Base-by-base conservation (phyloP, 1,284 basidiomycete species). In the Bondarzewia mesenterica region DNA sequence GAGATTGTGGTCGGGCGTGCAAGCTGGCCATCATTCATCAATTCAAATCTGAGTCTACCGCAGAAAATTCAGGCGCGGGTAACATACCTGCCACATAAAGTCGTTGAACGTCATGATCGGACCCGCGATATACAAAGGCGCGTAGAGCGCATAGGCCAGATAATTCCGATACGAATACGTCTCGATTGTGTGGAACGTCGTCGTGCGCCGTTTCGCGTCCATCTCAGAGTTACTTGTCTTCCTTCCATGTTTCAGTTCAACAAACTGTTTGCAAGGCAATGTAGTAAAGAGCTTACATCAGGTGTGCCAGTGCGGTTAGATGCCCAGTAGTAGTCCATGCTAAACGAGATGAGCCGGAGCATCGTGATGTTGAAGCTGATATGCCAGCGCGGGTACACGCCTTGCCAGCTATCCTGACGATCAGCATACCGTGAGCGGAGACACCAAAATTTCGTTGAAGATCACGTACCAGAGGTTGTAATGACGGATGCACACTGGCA, bases 31-130 rank as follows among this genome's bases (percentile, higher is more conserved):
- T 21, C 20, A 47, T 18, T 21, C n/a, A n/a, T 20, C 38, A 4
- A 40, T 15, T 21, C 18, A 10, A 38, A 8, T 23, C 5, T 26
- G 21, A 20, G 26, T 6, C 41, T 35, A 2, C 7, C 7, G n/a
- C 20, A 27, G 8, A 21, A 42, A 12, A 44, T 23, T 43, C 20
- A 38, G n/a, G 21, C 10, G 29, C n/a, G 42, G 25, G 20, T 7
- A 42, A 60, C 74, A 50, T 38, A 92, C 89, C 79, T 97, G 95
- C 80, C 85, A 88, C 55, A 87, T 71, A 63, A 93, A 98, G 63
- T 97, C 92, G 62, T 96, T 96, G 73, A 93, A 98, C 2, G 93
- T 89, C 66, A 98, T 84, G 57, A 99, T 95, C 0, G 96, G 95
- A 0, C 96, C 95, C 1, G 91, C 95, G 47, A 99, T 89, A 64